Percentiles rank a stretch among this genome's conserved stretches.
phyloP scores from a whole-genome alignment of 163 green algal species.

The Chlorella variabilis region DNA sequence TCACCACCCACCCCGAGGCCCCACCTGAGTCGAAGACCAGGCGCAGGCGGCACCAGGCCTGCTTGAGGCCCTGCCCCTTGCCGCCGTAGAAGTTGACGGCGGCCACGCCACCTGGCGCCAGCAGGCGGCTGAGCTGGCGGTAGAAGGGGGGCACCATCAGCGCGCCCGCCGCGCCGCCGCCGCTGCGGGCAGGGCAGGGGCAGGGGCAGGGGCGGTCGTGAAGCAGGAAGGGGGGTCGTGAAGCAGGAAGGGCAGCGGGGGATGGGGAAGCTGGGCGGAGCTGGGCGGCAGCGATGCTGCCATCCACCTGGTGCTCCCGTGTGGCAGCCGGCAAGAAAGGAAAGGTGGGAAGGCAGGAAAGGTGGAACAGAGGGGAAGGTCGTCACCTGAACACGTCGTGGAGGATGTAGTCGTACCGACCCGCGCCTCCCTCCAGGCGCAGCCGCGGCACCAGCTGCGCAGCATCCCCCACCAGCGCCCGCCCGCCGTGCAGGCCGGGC shows the following conservation, averaged over 20 bases:
- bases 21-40: conserved; percentile 20
- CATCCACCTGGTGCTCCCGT: too few relatives aligned
- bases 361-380: too few relatives aligned
- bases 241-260: not conserved
- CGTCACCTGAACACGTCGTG: conserved; percentile 47
- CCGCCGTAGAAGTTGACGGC: conserved; percentile 29
- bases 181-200: not conserved
- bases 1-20: too few relatives aligned
- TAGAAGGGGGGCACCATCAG: conserved; percentile 25
- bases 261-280: too few relatives aligned
- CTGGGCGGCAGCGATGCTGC: too few relatives aligned
- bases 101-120: conserved; percentile 13
- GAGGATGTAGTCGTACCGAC: conserved; percentile 36
- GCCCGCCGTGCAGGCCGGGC: not conserved
- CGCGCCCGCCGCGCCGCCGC: not conserved
- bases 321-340: too few relatives aligned
- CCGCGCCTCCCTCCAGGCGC: not conserved
- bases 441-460: not conserved
- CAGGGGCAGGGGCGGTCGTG: not conserved
- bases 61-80: conserved; percentile 18
- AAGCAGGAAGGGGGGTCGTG: not conserved
- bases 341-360: too few relatives aligned
- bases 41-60: conserved; percentile 21
- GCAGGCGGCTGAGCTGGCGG: conserved; percentile 10
- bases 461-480: conserved; percentile 8